A percentile compares a stretch with the other conserved stretches of the same genome.
phyloP scores from a whole-genome alignment of 371 early-diverging fungal genomes.

The Lichtheimia ramosa region DNA sequence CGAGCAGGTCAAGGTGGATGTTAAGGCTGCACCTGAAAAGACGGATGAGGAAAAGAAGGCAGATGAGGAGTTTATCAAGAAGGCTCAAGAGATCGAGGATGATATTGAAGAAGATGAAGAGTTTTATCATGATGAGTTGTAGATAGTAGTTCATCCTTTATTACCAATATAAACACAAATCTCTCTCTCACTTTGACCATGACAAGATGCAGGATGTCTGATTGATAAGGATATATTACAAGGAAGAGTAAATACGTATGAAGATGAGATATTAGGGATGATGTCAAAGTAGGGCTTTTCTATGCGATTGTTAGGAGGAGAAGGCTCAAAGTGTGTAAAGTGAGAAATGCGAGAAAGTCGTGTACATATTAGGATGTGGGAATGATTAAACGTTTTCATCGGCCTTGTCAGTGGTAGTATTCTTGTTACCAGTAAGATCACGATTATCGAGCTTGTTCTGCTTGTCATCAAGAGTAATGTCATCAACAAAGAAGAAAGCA shows the following conservation, averaged over 20 bases:
- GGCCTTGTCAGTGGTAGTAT: no score
- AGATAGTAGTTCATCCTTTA: not conserved
- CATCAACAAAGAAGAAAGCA: constrained; percentile 15
- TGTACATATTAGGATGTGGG: no score
- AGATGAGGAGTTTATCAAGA: constrained; percentile 28
- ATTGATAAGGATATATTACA: no score
- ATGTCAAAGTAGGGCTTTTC: no score
- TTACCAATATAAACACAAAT: no score
- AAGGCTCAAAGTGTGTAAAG: no score
- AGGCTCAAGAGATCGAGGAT: constrained; percentile 7
- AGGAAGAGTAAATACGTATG: no score
- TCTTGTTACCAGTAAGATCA: constrained; percentile 16
- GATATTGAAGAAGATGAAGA: constrained; percentile 7
- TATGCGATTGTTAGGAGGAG: no score
- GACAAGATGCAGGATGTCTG: no score
- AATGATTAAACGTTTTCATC: not conserved
- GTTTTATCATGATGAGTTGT: constrained; percentile 17
- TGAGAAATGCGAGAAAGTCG: no score
- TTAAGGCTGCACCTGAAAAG: constrained; percentile 46
- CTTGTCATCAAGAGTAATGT: constrained; percentile 15
- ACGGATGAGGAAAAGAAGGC: constrained; percentile 33
- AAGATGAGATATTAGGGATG: no score
- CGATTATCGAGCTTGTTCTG: constrained; percentile 20
- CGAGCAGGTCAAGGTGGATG: constrained; percentile 52
- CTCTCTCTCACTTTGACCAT: no score